These are phyloP conservation scores for Pharnaceum exiguum DNA, from an alignment of 148 eudicot genomes.

Conservation along the genomic window DNA sequence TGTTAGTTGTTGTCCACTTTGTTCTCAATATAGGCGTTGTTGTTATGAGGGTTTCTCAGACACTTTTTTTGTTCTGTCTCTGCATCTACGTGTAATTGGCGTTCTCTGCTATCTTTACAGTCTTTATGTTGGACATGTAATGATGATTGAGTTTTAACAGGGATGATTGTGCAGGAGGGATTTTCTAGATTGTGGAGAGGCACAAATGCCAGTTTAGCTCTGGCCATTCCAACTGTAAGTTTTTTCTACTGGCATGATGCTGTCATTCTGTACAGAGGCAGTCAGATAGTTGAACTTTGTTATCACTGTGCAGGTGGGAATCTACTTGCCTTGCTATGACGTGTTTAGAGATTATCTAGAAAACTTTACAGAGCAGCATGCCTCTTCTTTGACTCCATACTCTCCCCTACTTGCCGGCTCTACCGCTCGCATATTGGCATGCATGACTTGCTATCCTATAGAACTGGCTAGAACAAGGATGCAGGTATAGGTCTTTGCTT, in stretches of 20 bases:
- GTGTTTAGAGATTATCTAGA: conserved; percentile 63
- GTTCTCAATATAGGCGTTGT: too few relatives aligned
- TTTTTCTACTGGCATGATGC: not conserved
- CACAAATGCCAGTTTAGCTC: conserved; percentile 83
- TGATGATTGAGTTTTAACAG: conserved; percentile 29
- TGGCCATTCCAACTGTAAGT: conserved; percentile 87
- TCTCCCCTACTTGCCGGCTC: conserved; percentile 84
- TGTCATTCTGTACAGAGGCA: not conserved
- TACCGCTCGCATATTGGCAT: conserved; percentile 73
- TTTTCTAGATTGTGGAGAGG: conserved; percentile 85
- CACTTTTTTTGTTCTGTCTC: not conserved
- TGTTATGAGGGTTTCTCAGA: too few relatives aligned
- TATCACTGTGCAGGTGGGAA: conserved; percentile 55
- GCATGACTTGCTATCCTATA: conserved; percentile 83
- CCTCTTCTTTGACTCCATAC: conserved; percentile 55
- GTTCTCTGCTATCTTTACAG: not conserved
- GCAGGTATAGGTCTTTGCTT: conserved; percentile 55
- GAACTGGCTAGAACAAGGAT: conserved; percentile 92
- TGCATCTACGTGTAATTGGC: not conserved
- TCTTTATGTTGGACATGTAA: conserved; percentile 11
- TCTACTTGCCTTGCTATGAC: conserved; percentile 86
- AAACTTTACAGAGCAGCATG: conserved; percentile 34
- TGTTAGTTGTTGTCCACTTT: too few relatives aligned
- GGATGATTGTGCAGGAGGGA: conserved; percentile 76
- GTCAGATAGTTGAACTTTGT: not conserved